Conservation (phyloP, 371 early-diverging fungal species). For the Zopfochytrium polystomum region DNA sequence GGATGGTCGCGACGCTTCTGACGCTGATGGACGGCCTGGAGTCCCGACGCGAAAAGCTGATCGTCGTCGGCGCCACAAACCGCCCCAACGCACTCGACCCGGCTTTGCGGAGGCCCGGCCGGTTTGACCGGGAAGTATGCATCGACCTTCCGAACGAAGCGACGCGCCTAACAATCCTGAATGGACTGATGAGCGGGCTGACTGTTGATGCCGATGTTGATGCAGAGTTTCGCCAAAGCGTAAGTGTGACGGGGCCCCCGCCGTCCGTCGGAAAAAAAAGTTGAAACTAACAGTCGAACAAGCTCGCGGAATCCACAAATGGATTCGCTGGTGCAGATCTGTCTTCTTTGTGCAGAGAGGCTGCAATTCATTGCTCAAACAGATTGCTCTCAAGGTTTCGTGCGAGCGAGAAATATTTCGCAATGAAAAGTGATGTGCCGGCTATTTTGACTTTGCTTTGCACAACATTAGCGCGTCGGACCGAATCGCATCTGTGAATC, state of each 20-base stretch:
- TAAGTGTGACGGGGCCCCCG: no score
- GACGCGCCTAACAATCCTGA: constrained; percentile 63
- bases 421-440: no score
- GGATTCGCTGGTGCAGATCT: constrained; percentile 98
- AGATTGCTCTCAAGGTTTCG: background rate
- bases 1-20: constrained; percentile 95
- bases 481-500: no score
- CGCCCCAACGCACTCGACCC: constrained; percentile 97
- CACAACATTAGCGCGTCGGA: no score
- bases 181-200: constrained; percentile 54
- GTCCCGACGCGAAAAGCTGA: constrained; percentile 53
- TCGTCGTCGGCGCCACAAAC: constrained; percentile 98
- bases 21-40: constrained; percentile 95
- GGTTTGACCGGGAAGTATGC: constrained; percentile 92
- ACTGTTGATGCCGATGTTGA: constrained; percentile 53
- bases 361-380: constrained; percentile 41
- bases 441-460: no score
- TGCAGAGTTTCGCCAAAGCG: constrained; percentile 37
- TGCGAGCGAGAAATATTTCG: no score
- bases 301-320: constrained; percentile 77
- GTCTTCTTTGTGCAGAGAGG: constrained; percentile 68
- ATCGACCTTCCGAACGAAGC: constrained; percentile 74
- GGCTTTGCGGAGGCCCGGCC: constrained; percentile 95
- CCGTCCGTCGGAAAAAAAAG: no score
- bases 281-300: no score